Evolutionary conservation across 208 protist species (phyloP), one percentile per base, ranked within the genome.

Genomic region (Trypanosoma brucei): DNA sequence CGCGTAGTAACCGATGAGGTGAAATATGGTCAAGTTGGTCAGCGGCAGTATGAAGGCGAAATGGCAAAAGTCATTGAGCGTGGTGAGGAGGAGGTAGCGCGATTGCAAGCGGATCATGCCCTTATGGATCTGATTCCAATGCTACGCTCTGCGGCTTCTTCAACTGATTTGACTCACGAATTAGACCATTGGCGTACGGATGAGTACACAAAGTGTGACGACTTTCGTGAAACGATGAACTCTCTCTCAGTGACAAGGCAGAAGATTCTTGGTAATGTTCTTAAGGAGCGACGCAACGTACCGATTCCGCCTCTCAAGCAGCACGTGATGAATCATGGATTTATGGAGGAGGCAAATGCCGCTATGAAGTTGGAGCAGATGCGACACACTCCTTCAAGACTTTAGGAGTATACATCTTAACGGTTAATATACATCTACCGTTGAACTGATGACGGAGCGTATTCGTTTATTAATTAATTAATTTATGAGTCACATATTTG

Each of bases 191-290:
- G 88, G 86, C 75, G 88, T 8, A 63, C 68, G 34, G 55, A 72
- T 35, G 79, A 92, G 42, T 94, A 94, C 70, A 62, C 81, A 34
- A 52, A 63, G 36, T 92, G 85, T 70, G 88, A 94, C 65, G 65
- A 91, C 70, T 92, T 94, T 62, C 63, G 56, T 38, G 81, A 89
- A 37, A 91, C 82, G 30, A 86, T 92, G 84, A 81, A 90, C 55
- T 68, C 51, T 13, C 71, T 55, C 33, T 83, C 84, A n/a, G 72
- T 75, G 5, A 76, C 75, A 58, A 76, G 84, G 46, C 70, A 75
- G 58, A 48, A 74, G 40, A 59, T 90, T 8, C 64, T 91, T 3
- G 84, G 88, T 22, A 59, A 55, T 36, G 76, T 81, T 56, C 59
- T 84, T 38, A 55, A 46, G 9, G 4, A 42, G 34, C 79, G 87